These are phyloP conservation scores for Daldinia vernicosa DNA, from an alignment of 495 filamentous ascomycete species.

Conservation along the genomic window DNA sequence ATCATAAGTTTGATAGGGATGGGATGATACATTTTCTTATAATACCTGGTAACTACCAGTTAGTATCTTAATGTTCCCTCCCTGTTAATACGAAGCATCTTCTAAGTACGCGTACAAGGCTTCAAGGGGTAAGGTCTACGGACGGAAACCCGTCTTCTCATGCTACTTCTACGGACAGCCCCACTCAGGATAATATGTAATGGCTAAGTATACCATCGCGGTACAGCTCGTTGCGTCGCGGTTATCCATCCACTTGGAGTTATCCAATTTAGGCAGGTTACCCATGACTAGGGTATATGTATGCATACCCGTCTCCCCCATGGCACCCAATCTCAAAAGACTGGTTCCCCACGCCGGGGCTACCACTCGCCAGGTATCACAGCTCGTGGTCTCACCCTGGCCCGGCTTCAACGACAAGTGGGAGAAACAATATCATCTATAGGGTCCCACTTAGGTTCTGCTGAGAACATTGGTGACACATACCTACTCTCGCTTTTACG, in stretches of 20 bases:
- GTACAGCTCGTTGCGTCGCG: constrained; percentile 16
- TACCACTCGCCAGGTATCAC: constrained; percentile 2
- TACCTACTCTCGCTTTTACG: neutral
- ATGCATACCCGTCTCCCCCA: neutral
- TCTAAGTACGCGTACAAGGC: neutral
- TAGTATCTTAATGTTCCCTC: neutral
- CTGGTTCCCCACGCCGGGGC: constrained; percentile 14
- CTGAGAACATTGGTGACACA: neutral
- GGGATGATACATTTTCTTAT: constrained; percentile 1
- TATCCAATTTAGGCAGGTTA: constrained; percentile 42
- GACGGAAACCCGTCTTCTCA: neutral
- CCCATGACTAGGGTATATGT: constrained; percentile 26
- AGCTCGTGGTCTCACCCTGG: constrained; percentile 12
- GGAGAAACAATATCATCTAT: neutral
- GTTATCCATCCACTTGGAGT: constrained; percentile 27
- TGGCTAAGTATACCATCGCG: constrained; percentile 22
- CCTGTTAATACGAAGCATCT: neutral
- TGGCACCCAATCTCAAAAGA: constrained; percentile 18
- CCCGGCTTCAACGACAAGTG: constrained; percentile 7
- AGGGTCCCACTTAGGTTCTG: constrained; percentile 1
- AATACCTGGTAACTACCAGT: neutral
- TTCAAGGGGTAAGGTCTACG: neutral
- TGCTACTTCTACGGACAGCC: constrained; percentile 1
- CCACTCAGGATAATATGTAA: constrained; percentile 21
- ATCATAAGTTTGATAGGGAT: constrained; percentile 1